Evolutionary conservation across 1,139 yeast genomes (phyloP).

Genomic region (Geotrichum reessii): DNA sequence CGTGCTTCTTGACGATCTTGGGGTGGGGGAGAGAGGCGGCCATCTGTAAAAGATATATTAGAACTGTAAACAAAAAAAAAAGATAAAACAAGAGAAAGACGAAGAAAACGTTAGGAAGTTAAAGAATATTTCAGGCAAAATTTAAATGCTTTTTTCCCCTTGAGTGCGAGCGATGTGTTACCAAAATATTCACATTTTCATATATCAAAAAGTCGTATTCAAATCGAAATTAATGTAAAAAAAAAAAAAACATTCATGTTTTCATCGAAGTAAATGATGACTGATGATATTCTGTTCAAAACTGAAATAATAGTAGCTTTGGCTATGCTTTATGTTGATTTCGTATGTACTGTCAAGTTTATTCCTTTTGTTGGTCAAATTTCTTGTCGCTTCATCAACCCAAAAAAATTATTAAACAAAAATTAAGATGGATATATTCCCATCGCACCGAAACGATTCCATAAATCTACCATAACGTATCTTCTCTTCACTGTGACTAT

Average conservation of each 20-base stretch:
- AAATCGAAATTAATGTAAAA: no score
- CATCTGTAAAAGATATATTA: slow-evolving; percentile 43
- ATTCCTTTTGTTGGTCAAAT: neutral
- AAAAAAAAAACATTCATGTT: no score
- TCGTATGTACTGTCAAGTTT: neutral
- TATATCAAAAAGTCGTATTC: no score
- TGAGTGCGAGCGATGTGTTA: neutral
- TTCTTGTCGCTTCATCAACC: neutral
- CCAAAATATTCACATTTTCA: no score
- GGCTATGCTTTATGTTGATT: neutral
- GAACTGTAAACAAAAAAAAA: neutral
- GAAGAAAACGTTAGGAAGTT: no score
- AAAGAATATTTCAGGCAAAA: neutral
- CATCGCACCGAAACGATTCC: neutral
- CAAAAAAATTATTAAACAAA: neutral
- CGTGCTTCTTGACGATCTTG: slow-evolving; percentile 99
- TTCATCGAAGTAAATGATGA: neutral
- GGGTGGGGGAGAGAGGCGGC: slow-evolving; percentile 98
- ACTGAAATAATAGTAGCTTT: neutral
- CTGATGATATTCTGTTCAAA: neutral
- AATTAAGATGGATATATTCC: no score
- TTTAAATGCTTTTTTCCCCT: neutral
- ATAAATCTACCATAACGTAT: neutral
- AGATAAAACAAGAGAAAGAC: no score
- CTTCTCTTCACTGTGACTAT: neutral